phyloP scores from a whole-genome alignment of 345 rosid genomes.

The Raphanus raphanistrum region DNA sequence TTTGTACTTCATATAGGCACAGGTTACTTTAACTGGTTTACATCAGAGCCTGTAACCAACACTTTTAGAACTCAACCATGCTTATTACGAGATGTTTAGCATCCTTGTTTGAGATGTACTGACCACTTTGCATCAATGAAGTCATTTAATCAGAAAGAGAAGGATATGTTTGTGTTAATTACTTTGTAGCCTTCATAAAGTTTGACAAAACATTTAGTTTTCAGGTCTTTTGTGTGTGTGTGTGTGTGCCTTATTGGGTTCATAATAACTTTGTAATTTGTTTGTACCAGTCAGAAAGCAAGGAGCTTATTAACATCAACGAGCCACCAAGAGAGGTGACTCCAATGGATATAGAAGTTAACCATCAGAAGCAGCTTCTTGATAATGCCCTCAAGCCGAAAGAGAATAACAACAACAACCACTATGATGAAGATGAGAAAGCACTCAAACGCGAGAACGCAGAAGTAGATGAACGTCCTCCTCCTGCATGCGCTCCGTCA shows the following conservation, averaged over 20 bases:
- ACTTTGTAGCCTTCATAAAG: neutral
- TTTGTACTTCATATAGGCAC: slow-evolving; percentile 34
- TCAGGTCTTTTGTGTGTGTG: neutral
- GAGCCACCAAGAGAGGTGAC: slow-evolving; percentile 36
- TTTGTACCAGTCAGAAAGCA: slow-evolving; percentile 39
- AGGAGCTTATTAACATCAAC: slow-evolving; percentile 38
- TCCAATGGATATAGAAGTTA: slow-evolving; percentile 25
- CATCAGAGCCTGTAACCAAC: neutral
- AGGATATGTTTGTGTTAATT: neutral
- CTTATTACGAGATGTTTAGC: slow-evolving; percentile 13
- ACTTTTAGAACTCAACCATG: neutral
- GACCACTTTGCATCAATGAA: slow-evolving; percentile 2
- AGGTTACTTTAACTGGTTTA: too few species aligned
- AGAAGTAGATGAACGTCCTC: slow-evolving; percentile 44
- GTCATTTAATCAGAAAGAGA: neutral
- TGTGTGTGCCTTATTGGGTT: neutral
- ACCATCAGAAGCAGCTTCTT: slow-evolving; percentile 26
- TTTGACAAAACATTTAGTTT: neutral
- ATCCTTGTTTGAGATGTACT: neutral
- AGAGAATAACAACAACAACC: neutral
- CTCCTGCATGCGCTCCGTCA: slow-evolving; percentile 54
- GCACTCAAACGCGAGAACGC: slow-evolving; percentile 27
- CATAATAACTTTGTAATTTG: slow-evolving; percentile 14
- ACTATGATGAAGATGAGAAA: slow-evolving; percentile 23
- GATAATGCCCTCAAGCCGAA: slow-evolving; percentile 16